Evolutionary conservation across 352 stramenopile species (phyloP).

Genomic region (Phytophthora pistaciae): DNA sequence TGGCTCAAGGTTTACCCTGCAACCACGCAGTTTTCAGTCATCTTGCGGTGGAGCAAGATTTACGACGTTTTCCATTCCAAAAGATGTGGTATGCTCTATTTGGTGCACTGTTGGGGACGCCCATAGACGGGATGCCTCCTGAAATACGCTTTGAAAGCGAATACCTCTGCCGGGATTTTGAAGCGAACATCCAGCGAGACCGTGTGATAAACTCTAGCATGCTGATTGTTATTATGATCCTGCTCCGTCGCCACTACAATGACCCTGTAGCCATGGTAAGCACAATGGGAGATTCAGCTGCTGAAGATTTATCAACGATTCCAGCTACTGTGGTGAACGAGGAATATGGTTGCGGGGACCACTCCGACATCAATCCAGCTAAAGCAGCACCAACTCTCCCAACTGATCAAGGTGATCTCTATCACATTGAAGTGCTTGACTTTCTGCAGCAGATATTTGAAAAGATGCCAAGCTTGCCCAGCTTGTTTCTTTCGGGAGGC

Average conservation of each 20-base stretch:
- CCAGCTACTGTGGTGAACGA: neutral
- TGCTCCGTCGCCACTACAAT: slow-evolving; percentile 68
- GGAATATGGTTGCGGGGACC: neutral
- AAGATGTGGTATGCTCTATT: slow-evolving; percentile 80
- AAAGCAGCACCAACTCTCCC: neutral
- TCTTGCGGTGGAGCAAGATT: slow-evolving; percentile 6
- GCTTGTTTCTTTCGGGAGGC: slow-evolving; percentile 34
- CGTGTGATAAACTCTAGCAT: slow-evolving; percentile 62
- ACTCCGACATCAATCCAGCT: neutral
- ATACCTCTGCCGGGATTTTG: slow-evolving; percentile 75
- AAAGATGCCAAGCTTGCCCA: slow-evolving; percentile 55
- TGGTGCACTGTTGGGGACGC: slow-evolving; percentile 66
- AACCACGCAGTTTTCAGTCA: slow-evolving; percentile 37
- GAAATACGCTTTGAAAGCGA: slow-evolving; percentile 73
- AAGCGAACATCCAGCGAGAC: slow-evolving; percentile 68
- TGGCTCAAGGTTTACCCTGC: slow-evolving; percentile 69
- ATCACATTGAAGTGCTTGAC: slow-evolving; percentile 60
- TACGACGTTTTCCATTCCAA: slow-evolving; percentile 59
- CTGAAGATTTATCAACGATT: slow-evolving; percentile 6
- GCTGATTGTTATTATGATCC: slow-evolving; percentile 57
- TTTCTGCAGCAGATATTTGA: slow-evolving; percentile 65
- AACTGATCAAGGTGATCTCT: slow-evolving; percentile 22
- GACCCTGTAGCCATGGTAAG: slow-evolving; percentile 49
- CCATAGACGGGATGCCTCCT: slow-evolving; percentile 68
- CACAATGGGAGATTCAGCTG: neutral